A percentile compares a stretch with the other conserved stretches of the same genome.
Evolutionary conservation across 306 rosid genomes (phyloP).

Genomic region (Trifolium fragiferum): DNA sequence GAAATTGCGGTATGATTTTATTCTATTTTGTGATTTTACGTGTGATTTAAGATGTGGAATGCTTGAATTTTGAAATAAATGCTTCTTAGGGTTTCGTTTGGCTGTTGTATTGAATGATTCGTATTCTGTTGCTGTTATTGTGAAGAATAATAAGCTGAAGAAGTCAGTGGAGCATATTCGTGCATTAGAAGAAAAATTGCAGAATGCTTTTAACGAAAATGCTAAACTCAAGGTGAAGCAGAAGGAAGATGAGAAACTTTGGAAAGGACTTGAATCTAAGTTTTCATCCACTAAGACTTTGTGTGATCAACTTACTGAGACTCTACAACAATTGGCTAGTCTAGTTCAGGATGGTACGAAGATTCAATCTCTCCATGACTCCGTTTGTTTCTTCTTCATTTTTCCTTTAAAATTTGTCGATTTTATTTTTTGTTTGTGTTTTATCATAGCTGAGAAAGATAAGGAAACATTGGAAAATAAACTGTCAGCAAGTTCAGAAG

Average conservation of each 20-base stretch:
- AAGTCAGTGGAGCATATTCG: conserved; percentile 70
- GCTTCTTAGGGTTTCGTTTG: conserved; percentile 27
- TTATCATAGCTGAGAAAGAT: conserved; percentile 75
- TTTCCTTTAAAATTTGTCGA: not conserved
- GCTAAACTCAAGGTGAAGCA: conserved; percentile 90
- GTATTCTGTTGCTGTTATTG: conserved; percentile 11
- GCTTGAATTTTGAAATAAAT: conserved; percentile 15
- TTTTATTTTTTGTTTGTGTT: conserved; percentile 24
- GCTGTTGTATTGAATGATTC: conserved; percentile 9
- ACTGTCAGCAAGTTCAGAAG: conserved; percentile 62
- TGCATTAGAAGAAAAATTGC: conserved; percentile 82
- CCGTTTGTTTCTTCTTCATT: not conserved
- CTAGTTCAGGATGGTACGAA: conserved; percentile 80
- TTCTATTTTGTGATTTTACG: conserved; percentile 32
- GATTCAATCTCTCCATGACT: conserved; percentile 3
- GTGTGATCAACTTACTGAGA: conserved; percentile 82
- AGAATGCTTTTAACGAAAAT: conserved; percentile 83
- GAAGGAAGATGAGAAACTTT: conserved; percentile 88
- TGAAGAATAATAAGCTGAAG: conserved; percentile 80
- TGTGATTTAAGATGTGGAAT: conserved; percentile 10
- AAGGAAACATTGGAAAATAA: conserved; percentile 71
- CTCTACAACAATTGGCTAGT: conserved; percentile 73
- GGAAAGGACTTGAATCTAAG: conserved; percentile 88
- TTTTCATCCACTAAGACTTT: conserved; percentile 85
- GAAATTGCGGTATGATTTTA: conserved; percentile 75